Conservation (phyloP, 371 early-diverging fungal species). For the Apophysomyces ossiformis region DNA sequence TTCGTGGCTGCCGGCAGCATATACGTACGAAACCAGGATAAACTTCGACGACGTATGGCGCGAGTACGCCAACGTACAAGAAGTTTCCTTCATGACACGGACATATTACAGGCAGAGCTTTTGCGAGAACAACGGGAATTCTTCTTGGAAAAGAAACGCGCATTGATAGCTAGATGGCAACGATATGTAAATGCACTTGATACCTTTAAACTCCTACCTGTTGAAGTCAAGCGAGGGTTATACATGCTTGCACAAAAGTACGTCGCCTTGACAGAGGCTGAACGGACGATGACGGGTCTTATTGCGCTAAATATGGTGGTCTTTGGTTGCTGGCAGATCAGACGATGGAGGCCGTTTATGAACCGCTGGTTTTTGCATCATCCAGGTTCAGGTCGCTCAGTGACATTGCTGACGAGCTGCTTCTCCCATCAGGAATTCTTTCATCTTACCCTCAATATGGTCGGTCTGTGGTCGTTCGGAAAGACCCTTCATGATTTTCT, state of each 20-base stretch:
- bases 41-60: slow-evolving; percentile 27
- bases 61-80: slow-evolving; percentile 11
- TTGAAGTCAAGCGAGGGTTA: slow-evolving; percentile 48
- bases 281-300: slow-evolving; percentile 60
- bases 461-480: slow-evolving; percentile 70
- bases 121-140: slow-evolving; percentile 16
- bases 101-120: slow-evolving; percentile 5
- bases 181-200: slow-evolving; percentile 13
- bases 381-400: slow-evolving; percentile 59
- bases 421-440: slow-evolving; percentile 68
- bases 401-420: slow-evolving; percentile 71
- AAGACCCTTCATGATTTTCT: slow-evolving; percentile 47
- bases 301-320: slow-evolving; percentile 74
- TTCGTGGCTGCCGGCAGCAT: slow-evolving; percentile 28
- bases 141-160: slow-evolving; percentile 22
- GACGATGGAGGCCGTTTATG: slow-evolving; percentile 69
- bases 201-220: slow-evolving; percentile 32
- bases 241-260: slow-evolving; percentile 48
- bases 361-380: slow-evolving; percentile 70
- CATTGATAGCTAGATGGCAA: slow-evolving; percentile 20
- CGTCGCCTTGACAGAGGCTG: slow-evolving; percentile 47
- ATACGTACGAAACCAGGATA: slow-evolving; percentile 31
- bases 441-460: slow-evolving; percentile 74
- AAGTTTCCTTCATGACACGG: slow-evolving; percentile 11
- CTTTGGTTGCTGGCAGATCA: slow-evolving; percentile 75